Evolutionary conservation across 1,139 yeast species (phyloP).

Genomic region (Lodderomyces oxycetoniae): DNA sequence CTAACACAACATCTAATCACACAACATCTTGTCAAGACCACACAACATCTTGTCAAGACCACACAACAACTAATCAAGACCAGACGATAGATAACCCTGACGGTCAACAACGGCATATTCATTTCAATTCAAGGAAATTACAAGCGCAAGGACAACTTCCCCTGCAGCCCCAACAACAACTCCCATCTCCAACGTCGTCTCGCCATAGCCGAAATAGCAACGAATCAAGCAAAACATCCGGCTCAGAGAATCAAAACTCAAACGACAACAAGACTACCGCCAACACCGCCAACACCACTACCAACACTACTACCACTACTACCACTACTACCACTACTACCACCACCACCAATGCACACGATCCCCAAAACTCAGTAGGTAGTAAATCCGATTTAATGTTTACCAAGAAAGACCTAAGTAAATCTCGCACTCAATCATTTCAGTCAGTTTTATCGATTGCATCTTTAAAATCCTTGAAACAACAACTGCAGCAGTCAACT

Average conservation of each 20-base stretch:
- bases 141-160: not conserved
- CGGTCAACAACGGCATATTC: too few species aligned
- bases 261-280: conserved; percentile 1
- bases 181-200: conserved; percentile 5
- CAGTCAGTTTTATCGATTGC: conserved; percentile 63
- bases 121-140: too few species aligned
- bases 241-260: conserved; percentile 1
- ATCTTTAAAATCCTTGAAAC: conserved; percentile 47
- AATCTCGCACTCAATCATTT: conserved; percentile 54
- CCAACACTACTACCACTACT: too few species aligned
- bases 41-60: too few species aligned
- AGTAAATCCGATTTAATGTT: conserved; percentile 33
- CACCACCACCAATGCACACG: conserved; percentile 3
- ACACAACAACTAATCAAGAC: too few species aligned
- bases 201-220: conserved; percentile 3
- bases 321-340: too few species aligned
- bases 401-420: conserved; percentile 50
- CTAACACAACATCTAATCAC: too few species aligned
- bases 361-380: not conserved
- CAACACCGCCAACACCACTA: conserved; percentile 1
- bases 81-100: too few species aligned
- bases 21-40: too few species aligned
- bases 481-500: conserved; percentile 18
- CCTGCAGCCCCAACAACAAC: conserved; percentile 4
- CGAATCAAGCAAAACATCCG: not conserved